phyloP scores from a whole-genome alignment of 306 rosid genomes.

The Rubus parviflorus region DNA sequence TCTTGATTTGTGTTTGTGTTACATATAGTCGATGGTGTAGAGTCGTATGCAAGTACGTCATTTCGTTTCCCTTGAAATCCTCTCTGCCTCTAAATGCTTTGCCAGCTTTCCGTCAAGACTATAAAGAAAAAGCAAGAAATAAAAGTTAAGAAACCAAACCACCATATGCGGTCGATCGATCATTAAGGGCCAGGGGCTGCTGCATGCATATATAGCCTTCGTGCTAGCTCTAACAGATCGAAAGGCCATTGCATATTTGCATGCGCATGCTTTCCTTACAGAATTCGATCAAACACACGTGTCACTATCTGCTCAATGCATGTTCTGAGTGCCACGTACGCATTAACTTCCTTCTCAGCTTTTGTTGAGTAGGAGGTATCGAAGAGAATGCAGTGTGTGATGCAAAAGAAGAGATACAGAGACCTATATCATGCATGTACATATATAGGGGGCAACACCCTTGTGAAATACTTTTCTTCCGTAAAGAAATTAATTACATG shows the following conservation, averaged over 20 bases:
- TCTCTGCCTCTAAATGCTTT: not conserved
- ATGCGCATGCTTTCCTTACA: not conserved
- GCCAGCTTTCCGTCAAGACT: not conserved
- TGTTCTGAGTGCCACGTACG: not conserved
- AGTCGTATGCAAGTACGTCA: conserved; percentile 8
- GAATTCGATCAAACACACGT: not conserved
- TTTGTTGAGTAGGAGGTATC: not conserved
- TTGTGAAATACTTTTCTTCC: not conserved
- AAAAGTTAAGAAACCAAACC: not conserved
- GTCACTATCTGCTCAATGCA: not conserved
- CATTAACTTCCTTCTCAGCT: not conserved
- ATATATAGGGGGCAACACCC: not conserved
- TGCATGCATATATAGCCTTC: not conserved
- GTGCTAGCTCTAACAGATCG: not conserved
- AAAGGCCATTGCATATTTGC: conserved; percentile 13
- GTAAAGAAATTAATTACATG: too few species aligned
- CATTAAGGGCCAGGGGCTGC: not conserved
- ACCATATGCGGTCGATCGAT: not conserved
- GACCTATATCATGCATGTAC: not conserved
- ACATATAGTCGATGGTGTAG: not conserved
- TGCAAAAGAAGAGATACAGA: not conserved
- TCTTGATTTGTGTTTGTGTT: not conserved
- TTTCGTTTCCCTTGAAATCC: not conserved
- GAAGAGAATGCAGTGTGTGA: not conserved
- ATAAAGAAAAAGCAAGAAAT: not conserved